phyloP scores from a whole-genome alignment of 2,329 filamentous ascomycete genomes.

The Cladosporium sp. region DNA sequence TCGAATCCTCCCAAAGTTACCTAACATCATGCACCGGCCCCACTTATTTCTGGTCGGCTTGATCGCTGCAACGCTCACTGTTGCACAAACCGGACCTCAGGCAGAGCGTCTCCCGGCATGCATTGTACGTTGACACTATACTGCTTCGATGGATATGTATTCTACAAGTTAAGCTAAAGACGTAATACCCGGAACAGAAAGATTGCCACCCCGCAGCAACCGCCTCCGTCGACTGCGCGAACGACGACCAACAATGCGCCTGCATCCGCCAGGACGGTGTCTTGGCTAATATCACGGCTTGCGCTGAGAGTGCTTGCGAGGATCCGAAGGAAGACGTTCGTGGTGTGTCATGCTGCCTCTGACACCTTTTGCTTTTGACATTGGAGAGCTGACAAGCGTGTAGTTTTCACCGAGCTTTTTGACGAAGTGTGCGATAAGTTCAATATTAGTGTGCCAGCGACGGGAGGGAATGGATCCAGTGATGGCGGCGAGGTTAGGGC shows the following conservation, averaged over 20 bases:
- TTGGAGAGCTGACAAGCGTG: constrained; percentile 3
- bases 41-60: not conserved
- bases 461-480: not conserved
- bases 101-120: constrained; percentile 23
- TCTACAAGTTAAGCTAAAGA: not conserved
- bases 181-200: constrained; percentile 16
- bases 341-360: constrained; percentile 15
- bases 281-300: constrained; percentile 24
- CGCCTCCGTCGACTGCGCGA: constrained; percentile 26
- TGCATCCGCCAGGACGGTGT: constrained; percentile 26
- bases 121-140: constrained; percentile 18
- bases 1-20: not conserved
- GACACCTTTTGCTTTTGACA: not conserved
- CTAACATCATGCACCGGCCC: not conserved
- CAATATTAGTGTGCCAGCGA: constrained; percentile 21
- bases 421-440: constrained; percentile 25
- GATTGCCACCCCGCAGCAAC: constrained; percentile 27
- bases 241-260: constrained; percentile 27
- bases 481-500: not conserved
- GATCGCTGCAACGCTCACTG: constrained; percentile 12
- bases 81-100: constrained; percentile 24
- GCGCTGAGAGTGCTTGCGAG: constrained; percentile 21
- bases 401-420: constrained; percentile 25
- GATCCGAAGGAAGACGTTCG: constrained; percentile 23
- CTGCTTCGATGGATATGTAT: not conserved